Conservation (phyloP, 352 stramenopile genomes). For the Phytophthora quininea region DNA sequence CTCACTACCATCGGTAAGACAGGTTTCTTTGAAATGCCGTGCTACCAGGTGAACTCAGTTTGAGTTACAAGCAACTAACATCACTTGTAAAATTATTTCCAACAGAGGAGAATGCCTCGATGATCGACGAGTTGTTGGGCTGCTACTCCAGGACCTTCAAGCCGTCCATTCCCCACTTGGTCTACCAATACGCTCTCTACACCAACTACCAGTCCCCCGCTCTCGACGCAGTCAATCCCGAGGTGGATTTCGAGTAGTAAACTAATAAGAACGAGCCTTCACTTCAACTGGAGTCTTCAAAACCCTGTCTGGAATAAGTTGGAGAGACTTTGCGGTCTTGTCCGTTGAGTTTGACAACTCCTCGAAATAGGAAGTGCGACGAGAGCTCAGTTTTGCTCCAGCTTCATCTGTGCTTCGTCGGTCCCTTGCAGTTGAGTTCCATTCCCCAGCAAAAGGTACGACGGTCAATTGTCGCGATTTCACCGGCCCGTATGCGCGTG, state of each 20-base stretch:
- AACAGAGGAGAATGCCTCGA: constrained; percentile 84
- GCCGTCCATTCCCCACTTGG: constrained; percentile 93
- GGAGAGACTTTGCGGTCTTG: too few species aligned
- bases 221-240: constrained; percentile 72
- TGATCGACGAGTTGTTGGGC: constrained; percentile 89
- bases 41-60: too few species aligned
- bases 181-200: constrained; percentile 96
- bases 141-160: constrained; percentile 76
- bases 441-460: neutral
- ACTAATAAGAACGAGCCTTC: neutral
- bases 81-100: neutral
- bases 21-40: neutral
- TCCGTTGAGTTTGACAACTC: too few species aligned
- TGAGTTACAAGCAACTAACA: too few species aligned
- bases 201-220: constrained; percentile 87
- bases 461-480: constrained; percentile 1
- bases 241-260: constrained; percentile 62
- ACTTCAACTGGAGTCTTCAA: too few species aligned
- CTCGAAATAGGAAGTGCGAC: too few species aligned
- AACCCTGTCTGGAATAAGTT: too few species aligned
- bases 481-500: constrained; percentile 7
- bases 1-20: constrained; percentile 90
- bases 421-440: too few species aligned
- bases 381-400: constrained; percentile 16
- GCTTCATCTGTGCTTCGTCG: neutral